These are phyloP conservation scores for Tulasnella sp. DNA, from an alignment of 768 basidiomycete genomes.

Conservation along the genomic window DNA sequence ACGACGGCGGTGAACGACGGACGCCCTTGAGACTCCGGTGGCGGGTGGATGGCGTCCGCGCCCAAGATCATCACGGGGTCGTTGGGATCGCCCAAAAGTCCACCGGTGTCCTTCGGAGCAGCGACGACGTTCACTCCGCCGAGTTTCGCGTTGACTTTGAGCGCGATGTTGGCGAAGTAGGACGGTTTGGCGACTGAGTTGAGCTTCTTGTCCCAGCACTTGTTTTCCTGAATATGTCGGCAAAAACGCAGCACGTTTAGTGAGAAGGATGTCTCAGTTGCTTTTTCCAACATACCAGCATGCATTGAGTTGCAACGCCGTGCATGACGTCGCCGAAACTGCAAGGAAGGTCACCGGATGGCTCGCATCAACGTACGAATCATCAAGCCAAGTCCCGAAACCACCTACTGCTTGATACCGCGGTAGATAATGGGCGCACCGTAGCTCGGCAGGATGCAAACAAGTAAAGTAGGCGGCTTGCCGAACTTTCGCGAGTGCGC, in stretches of 20 bases:
- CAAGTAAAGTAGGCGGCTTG: conserved; percentile 34
- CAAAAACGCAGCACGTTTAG: neutral
- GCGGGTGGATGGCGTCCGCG: conserved; percentile 39
- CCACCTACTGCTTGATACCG: conserved; percentile 62
- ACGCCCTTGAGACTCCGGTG: conserved; percentile 62
- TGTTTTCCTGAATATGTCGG: neutral
- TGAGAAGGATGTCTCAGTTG: neutral
- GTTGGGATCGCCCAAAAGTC: conserved; percentile 52
- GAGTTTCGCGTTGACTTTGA: conserved; percentile 70
- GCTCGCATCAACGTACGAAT: neutral
- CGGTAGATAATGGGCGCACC: conserved; percentile 65
- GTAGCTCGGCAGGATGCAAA: conserved; percentile 61
- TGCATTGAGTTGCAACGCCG: conserved; percentile 71
- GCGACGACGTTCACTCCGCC: conserved; percentile 76
- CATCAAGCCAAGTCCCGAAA: neutral
- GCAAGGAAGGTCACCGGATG: neutral
- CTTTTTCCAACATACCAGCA: conserved; percentile 24
- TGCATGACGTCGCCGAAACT: conserved; percentile 65
- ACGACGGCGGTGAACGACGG: conserved; percentile 78
- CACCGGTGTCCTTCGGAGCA: conserved; percentile 46
- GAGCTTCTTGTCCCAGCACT: neutral
- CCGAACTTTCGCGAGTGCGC: neutral
- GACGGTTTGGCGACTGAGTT: neutral
- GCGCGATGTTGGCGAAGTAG: conserved; percentile 6
- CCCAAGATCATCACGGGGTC: conserved; percentile 76